Conservation (phyloP, 495 filamentous ascomycete species). For the Hypomontagnella monticulosa region DNA sequence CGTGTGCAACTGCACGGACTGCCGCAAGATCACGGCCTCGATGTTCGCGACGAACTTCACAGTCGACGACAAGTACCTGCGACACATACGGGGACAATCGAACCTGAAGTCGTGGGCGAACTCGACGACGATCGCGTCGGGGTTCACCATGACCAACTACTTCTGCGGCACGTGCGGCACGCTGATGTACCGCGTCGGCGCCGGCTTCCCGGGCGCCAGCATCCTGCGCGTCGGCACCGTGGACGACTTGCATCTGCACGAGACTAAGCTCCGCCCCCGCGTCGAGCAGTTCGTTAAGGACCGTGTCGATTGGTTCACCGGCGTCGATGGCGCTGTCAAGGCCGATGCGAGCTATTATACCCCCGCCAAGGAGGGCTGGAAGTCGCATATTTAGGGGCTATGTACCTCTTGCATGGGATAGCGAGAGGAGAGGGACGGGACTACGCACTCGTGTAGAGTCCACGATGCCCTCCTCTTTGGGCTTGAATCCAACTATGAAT, state of each 20-base stretch:
- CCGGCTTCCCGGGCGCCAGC: conserved; percentile 49
- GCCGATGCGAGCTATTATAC: conserved; percentile 10
- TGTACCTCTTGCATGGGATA: too few relatives aligned
- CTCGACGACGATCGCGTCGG: conserved; percentile 50
- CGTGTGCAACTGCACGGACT: conserved; percentile 67
- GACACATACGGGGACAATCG: conserved; percentile 58
- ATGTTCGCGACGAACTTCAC: conserved; percentile 68
- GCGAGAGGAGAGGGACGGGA: too few relatives aligned
- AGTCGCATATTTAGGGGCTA: not conserved
- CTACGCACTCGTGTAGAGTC: too few relatives aligned
- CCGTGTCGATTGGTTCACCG: conserved; percentile 55
- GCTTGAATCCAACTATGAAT: too few relatives aligned
- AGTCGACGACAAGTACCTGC: conserved; percentile 52
- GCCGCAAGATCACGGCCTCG: conserved; percentile 67
- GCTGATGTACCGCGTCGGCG: conserved; percentile 60
- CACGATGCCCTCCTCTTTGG: too few relatives aligned
- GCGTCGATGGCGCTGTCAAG: conserved; percentile 46
- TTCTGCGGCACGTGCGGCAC: conserved; percentile 65
- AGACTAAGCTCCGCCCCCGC: conserved; percentile 60
- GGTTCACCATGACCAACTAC: conserved; percentile 62
- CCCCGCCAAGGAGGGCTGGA: not conserved
- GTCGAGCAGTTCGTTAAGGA: conserved; percentile 57
- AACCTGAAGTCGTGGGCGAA: conserved; percentile 55
- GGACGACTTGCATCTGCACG: conserved; percentile 63
- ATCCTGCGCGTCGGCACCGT: conserved; percentile 64